phyloP scores from a whole-genome alignment of 2,329 filamentous ascomycete species.

The Leptographium flavum region DNA sequence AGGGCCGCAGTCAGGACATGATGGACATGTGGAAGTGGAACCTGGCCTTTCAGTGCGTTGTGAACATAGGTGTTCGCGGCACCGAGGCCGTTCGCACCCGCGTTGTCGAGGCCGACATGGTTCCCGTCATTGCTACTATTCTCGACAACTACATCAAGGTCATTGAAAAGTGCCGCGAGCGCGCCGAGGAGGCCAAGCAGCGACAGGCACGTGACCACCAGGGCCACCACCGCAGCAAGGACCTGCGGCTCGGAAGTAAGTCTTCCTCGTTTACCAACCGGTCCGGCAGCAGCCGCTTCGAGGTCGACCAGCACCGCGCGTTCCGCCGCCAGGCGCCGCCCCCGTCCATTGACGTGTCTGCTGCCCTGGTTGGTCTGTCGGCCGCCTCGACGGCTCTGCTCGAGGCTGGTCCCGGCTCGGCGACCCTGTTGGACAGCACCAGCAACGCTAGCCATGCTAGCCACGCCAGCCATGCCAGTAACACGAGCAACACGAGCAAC shows the following conservation, averaged over 20 bases:
- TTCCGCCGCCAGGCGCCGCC: constrained; percentile 70
- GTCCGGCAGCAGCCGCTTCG: constrained; percentile 20
- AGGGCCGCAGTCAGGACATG: constrained; percentile 91
- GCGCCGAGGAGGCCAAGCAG: constrained; percentile 68
- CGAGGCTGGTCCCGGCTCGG: constrained; percentile 1
- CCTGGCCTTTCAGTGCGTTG: constrained; percentile 94
- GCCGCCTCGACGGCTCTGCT: constrained; percentile 18
- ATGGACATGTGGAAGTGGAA: constrained; percentile 99
- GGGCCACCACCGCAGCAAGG: constrained; percentile 34
- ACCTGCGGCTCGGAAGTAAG: constrained; percentile 33
- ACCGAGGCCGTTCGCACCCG: constrained; percentile 88
- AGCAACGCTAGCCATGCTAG: background rate
- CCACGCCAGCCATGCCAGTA: background rate
- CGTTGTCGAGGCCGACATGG: constrained; percentile 97
- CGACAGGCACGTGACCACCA: constrained; percentile 45
- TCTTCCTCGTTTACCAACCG: constrained; percentile 39
- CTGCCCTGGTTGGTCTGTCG: constrained; percentile 34
- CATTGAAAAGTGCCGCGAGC: constrained; percentile 79
- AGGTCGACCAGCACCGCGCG: constrained; percentile 29
- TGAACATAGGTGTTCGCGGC: constrained; percentile 94
- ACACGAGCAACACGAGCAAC: constrained; percentile 8
- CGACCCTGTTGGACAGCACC: background rate
- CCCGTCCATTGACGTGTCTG: constrained; percentile 66
- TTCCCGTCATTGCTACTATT: constrained; percentile 95
- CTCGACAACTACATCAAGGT: constrained; percentile 97